phyloP scores from a whole-genome alignment of 2,329 filamentous ascomycete species.

The Talaromyces albobiverticillius region DNA sequence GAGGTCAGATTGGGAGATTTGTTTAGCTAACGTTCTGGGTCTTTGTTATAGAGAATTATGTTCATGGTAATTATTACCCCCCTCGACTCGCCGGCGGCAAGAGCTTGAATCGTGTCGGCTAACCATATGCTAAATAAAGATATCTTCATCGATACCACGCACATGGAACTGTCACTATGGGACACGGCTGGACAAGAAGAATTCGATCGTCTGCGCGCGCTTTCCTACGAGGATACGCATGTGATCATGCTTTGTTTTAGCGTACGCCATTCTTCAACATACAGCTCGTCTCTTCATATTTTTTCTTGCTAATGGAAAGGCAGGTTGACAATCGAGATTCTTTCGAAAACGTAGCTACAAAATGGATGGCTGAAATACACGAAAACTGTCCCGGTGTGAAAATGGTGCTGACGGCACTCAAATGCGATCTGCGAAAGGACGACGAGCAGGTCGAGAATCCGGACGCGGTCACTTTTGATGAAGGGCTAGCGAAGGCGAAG shows the following conservation, averaged over 20 bases:
- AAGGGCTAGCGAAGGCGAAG: constrained; percentile 85
- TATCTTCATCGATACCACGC: constrained; percentile 95
- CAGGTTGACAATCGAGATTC: constrained; percentile 90
- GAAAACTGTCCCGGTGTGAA: constrained; percentile 97
- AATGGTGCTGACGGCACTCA: constrained; percentile 90
- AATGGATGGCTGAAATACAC: constrained; percentile 97
- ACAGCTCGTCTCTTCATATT: background rate
- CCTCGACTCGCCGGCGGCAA: constrained; percentile 2
- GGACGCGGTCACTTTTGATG: constrained; percentile 76
- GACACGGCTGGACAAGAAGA: constrained; percentile 98
- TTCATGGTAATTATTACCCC: constrained; percentile 67
- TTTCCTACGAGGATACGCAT: constrained; percentile 97
- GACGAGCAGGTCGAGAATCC: constrained; percentile 67
- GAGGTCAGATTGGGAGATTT: background rate
- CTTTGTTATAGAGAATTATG: constrained; percentile 87
- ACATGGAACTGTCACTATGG: constrained; percentile 97
- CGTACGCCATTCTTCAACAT: constrained; percentile 39
- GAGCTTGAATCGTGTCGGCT: constrained; percentile 17
- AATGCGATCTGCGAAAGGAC: constrained; percentile 89
- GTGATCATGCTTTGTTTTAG: constrained; percentile 99
- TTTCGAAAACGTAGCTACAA: constrained; percentile 96
- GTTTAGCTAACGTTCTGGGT: constrained; percentile 21
- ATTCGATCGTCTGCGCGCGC: constrained; percentile 91
- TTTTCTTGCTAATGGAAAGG: background rate
- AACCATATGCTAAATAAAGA: constrained; percentile 52